Percentiles rank a stretch among this genome's conserved stretches.
Evolutionary conservation across 1,284 basidiomycete species (phyloP).

Genomic region (Blastosporella zonata): DNA sequence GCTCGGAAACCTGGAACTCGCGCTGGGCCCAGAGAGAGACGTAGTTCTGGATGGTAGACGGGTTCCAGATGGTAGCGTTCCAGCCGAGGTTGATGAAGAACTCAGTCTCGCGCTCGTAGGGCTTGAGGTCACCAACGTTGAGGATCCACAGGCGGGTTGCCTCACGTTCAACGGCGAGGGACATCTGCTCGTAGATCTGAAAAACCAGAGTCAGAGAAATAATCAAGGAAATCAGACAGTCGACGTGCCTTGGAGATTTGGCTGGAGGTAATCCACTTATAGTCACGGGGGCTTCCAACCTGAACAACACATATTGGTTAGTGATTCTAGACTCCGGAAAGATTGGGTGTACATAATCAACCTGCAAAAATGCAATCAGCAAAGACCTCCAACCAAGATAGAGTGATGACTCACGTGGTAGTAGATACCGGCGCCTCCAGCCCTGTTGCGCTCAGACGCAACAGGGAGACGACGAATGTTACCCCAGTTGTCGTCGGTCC

Average conservation of each 20-base stretch:
- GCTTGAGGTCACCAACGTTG: constrained; percentile 40
- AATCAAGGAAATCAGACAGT: not conserved
- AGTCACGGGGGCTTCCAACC: constrained; percentile 55
- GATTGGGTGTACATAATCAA: constrained; percentile 45
- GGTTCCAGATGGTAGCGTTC: constrained; percentile 52
- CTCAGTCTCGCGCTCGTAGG: constrained; percentile 36
- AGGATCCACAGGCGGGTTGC: constrained; percentile 54
- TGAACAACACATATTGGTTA: constrained; percentile 19
- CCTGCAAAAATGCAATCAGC: too few species aligned
- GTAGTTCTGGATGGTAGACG: constrained; percentile 51
- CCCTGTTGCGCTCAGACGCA: constrained; percentile 53
- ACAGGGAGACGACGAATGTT: constrained; percentile 57
- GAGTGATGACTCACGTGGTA: not conserved
- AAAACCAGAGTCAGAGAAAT: constrained; percentile 6
- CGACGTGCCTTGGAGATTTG: constrained; percentile 41
- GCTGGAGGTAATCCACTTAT: constrained; percentile 56
- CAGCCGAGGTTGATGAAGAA: constrained; percentile 67
- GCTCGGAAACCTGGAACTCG: constrained; percentile 54
- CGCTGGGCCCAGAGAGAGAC: constrained; percentile 59
- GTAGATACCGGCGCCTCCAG: not conserved
- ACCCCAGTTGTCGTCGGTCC: constrained; percentile 63
- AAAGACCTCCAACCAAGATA: too few species aligned
- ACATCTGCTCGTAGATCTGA: constrained; percentile 61
- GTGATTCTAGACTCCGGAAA: constrained; percentile 32
- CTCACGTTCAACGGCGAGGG: constrained; percentile 54